These are phyloP conservation scores for Myriosclerotinia scirpicola DNA, from an alignment of 2,329 filamentous ascomycete genomes.

Conservation along the genomic window DNA sequence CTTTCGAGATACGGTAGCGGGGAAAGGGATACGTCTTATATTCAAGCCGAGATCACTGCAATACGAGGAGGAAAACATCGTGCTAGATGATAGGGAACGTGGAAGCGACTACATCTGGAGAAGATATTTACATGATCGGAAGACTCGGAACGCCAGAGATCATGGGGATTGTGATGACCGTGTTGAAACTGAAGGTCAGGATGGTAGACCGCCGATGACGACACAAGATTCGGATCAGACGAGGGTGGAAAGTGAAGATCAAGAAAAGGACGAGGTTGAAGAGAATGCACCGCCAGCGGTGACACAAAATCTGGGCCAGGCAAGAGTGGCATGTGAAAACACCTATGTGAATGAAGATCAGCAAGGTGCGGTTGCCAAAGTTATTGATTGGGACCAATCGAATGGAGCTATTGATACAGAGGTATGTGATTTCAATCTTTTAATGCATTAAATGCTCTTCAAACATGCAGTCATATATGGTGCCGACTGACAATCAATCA, in stretches of 20 bases:
- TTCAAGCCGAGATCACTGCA: not conserved
- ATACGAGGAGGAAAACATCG: constrained; percentile 1
- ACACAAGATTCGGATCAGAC: not conserved
- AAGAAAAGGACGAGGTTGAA: not conserved
- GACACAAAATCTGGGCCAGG: not conserved
- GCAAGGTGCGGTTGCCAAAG: constrained; percentile 44
- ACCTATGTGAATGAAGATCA: constrained; percentile 44
- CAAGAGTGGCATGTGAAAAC: not conserved
- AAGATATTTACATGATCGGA: not conserved
- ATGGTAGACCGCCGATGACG: not conserved
- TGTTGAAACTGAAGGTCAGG: not conserved
- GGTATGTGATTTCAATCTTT: constrained; percentile 31
- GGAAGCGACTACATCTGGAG: not conserved
- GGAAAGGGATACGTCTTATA: not conserved
- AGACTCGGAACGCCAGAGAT: constrained; percentile 3
- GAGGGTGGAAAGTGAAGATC: not conserved
- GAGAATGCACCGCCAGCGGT: not conserved
- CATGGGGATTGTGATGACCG: constrained; percentile 1
- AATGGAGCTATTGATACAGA: constrained; percentile 49
- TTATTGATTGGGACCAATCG: constrained; percentile 48
- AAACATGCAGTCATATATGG: not conserved
- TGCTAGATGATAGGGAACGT: not conserved
- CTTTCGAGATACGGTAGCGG: constrained; percentile 13
- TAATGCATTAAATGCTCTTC: not conserved
- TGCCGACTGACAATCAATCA: constrained; percentile 36